These are phyloP conservation scores for Centella asiatica DNA, from an alignment of 129 eudicot species.

Conservation along the genomic window DNA sequence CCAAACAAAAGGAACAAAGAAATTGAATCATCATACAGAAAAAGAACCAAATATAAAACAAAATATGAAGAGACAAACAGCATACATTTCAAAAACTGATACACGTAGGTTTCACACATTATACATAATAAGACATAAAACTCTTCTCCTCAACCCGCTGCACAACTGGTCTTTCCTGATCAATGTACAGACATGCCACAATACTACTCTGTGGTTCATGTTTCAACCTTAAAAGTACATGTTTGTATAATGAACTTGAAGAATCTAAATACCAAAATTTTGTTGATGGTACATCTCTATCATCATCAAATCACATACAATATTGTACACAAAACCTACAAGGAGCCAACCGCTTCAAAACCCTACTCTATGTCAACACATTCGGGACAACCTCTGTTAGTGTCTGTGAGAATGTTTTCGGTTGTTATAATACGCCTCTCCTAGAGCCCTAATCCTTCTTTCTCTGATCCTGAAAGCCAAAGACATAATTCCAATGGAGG, in stretches of 20 bases:
- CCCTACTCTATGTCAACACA: neutral
- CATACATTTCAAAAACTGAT: too few relatives aligned
- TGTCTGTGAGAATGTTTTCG: constrained; percentile 89
- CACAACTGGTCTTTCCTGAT: too few relatives aligned
- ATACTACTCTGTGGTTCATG: neutral
- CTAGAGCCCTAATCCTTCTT: constrained; percentile 55
- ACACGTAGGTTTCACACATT: too few relatives aligned
- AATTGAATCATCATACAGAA: too few relatives aligned
- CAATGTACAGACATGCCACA: too few relatives aligned
- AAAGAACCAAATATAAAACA: too few relatives aligned
- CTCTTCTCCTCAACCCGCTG: too few relatives aligned
- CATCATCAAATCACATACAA: constrained; percentile 7
- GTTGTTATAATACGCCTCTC: constrained; percentile 53
- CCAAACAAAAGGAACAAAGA: too few relatives aligned
- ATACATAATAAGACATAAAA: too few relatives aligned
- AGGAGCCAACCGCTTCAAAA: neutral
- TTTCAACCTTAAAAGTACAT: neutral
- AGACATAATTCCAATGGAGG: constrained; percentile 54
- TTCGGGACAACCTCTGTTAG: constrained; percentile 21
- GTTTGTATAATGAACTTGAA: neutral
- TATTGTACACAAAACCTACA: neutral
- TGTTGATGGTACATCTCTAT: neutral
- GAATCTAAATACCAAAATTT: neutral
- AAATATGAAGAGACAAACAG: too few relatives aligned
- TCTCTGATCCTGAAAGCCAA: constrained; percentile 55